A percentile compares a stretch with the other conserved stretches of the same genome.
Evolutionary conservation across 768 basidiomycete species (phyloP).

Genomic region (Russula emetica): DNA sequence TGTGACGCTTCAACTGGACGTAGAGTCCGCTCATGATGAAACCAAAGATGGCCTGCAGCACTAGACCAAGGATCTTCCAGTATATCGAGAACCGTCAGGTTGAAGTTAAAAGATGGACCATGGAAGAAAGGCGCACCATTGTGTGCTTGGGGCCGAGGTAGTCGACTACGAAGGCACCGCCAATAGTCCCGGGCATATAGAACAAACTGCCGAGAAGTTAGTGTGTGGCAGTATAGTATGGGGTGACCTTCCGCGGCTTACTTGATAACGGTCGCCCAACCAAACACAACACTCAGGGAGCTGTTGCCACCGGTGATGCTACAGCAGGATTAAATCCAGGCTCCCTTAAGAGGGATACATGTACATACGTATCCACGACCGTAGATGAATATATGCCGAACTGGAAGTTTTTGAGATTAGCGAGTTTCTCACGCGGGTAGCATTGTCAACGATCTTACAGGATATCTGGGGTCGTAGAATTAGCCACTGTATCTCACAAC

Average conservation of each 20-base stretch:
- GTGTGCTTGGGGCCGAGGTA: slow-evolving; percentile 69
- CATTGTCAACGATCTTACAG: slow-evolving; percentile 40
- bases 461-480: slow-evolving; percentile 44
- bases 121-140: slow-evolving; percentile 45
- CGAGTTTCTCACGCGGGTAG: slow-evolving; percentile 9
- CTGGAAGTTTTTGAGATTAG: slow-evolving; percentile 34
- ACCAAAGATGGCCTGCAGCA: slow-evolving; percentile 67
- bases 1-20: slow-evolving; percentile 50
- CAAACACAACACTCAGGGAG: slow-evolving; percentile 61
- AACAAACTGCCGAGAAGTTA: slow-evolving; percentile 42
- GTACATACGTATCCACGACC: slow-evolving; percentile 56
- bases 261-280: slow-evolving; percentile 87
- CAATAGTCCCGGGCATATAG: slow-evolving; percentile 67
- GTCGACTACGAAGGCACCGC: slow-evolving; percentile 74
- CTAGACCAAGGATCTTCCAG: slow-evolving; percentile 69
- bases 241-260: slow-evolving; percentile 34
- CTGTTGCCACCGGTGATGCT: slow-evolving; percentile 55
- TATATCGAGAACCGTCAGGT: slow-evolving; percentile 6
- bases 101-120: slow-evolving; percentile 11
- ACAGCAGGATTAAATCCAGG: slow-evolving; percentile 5
- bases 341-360: not conserved
- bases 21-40: slow-evolving; percentile 91
- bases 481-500: not conserved
- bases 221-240: slow-evolving; percentile 40
- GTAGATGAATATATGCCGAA: slow-evolving; percentile 81